Conservation (phyloP, 495 filamentous ascomycete genomes). For the Penicillium chermesinum region DNA sequence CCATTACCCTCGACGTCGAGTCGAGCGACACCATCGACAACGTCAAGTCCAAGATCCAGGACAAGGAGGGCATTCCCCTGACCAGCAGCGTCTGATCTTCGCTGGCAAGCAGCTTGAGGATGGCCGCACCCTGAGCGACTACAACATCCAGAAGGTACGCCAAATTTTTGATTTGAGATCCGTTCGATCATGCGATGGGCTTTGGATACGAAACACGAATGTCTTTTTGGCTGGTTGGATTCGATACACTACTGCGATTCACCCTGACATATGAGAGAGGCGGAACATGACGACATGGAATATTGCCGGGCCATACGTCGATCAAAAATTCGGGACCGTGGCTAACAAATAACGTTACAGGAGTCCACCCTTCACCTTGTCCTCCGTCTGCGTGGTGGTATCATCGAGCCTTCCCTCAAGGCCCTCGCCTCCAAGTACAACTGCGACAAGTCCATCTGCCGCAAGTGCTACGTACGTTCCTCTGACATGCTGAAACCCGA, state of each 20-base stretch:
- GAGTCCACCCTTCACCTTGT: conserved; percentile 99
- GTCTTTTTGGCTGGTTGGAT: neutral
- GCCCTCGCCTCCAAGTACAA: conserved; percentile 98
- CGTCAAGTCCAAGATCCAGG: conserved; percentile 96
- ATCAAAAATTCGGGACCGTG: conserved; percentile 5
- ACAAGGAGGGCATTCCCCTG: conserved; percentile 99
- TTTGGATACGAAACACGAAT: conserved; percentile 4
- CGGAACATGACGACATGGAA: conserved; percentile 3
- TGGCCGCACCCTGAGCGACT: conserved; percentile 95
- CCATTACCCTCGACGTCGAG: conserved; percentile 99
- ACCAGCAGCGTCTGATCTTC: conserved; percentile 99
- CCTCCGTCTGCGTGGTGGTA: conserved; percentile 97
- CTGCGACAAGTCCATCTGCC: conserved; percentile 99
- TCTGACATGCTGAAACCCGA: conserved; percentile 1
- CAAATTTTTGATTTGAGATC: conserved; percentile 3
- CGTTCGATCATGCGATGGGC: conserved; percentile 2
- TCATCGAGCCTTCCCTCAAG: conserved; percentile 99
- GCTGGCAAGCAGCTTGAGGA: conserved; percentile 99
- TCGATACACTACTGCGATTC: neutral
- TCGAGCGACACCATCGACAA: conserved; percentile 98
- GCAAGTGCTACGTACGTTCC: conserved; percentile 91
- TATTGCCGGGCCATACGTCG: neutral
- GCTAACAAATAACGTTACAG: conserved; percentile 45
- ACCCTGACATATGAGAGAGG: conserved; percentile 7
- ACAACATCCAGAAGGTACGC: conserved; percentile 99